Percentiles rank a stretch among this genome's conserved stretches.
Conservation (phyloP, 2,329 filamentous ascomycete genomes). For the Pseudocercospora cruenta region DNA sequence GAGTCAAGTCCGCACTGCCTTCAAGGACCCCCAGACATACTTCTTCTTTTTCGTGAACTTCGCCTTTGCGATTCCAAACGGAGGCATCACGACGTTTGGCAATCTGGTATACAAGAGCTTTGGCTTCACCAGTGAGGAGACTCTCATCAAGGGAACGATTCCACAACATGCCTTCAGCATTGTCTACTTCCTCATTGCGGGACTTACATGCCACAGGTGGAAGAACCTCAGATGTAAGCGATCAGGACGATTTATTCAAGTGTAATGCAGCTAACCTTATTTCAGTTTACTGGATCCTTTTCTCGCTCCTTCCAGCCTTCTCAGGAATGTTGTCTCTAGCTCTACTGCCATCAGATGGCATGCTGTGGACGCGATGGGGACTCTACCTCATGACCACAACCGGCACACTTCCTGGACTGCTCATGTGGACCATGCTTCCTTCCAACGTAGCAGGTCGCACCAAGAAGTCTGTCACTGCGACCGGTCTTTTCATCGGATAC, state of each 20-base stretch:
- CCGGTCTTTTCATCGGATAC: slow-evolving; percentile 49
- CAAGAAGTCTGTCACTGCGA: slow-evolving; percentile 49
- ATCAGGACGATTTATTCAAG: not conserved
- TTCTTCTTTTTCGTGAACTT: slow-evolving; percentile 23
- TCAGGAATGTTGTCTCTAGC: slow-evolving; percentile 14
- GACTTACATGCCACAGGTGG: slow-evolving; percentile 10
- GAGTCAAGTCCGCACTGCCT: slow-evolving; percentile 19
- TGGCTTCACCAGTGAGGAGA: slow-evolving; percentile 16
- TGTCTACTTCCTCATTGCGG: slow-evolving; percentile 9
- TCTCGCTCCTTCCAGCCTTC: slow-evolving; percentile 15
- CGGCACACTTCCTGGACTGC: slow-evolving; percentile 11
- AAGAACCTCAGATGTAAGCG: slow-evolving; percentile 13
- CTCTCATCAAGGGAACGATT: slow-evolving; percentile 9
- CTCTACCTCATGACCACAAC: slow-evolving; percentile 17
- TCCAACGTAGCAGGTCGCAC: slow-evolving; percentile 51
- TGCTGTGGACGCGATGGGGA: slow-evolving; percentile 11
- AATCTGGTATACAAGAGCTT: slow-evolving; percentile 19
- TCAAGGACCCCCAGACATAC: slow-evolving; percentile 20
- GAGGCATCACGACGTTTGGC: slow-evolving; percentile 15
- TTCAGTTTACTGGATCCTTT: slow-evolving; percentile 12
- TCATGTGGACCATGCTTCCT: slow-evolving; percentile 30
- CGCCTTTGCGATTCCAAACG: slow-evolving; percentile 20
- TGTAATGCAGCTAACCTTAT: not conserved
- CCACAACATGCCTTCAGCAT: slow-evolving; percentile 14
- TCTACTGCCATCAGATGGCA: not conserved